Percentiles rank a stretch among this genome's conserved stretches.
These are phyloP conservation scores for Candida ascalaphidarum DNA, from an alignment of 805 yeast genomes.

Conservation along the genomic window DNA sequence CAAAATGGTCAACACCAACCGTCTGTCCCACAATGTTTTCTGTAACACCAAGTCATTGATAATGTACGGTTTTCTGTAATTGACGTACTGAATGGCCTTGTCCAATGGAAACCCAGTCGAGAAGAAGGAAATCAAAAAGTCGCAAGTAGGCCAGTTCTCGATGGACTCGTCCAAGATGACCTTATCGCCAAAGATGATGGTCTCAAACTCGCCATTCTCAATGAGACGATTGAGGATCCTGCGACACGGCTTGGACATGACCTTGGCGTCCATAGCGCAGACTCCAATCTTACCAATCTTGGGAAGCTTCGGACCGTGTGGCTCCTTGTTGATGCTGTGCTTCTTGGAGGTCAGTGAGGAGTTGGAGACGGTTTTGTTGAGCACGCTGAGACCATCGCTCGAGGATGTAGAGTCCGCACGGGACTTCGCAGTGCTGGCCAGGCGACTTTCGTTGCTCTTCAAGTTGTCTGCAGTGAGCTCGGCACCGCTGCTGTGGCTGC, in stretches of 20 bases:
- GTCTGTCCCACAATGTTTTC: constrained; percentile 94
- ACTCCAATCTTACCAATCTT: constrained; percentile 92
- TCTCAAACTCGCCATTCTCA: constrained; percentile 92
- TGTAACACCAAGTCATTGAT: constrained; percentile 88
- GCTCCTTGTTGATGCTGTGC: constrained; percentile 28
- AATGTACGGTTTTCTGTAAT: constrained; percentile 80
- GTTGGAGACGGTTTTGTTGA: constrained; percentile 29
- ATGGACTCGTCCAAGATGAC: constrained; percentile 88
- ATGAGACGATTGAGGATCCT: constrained; percentile 81
- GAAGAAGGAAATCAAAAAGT: constrained; percentile 85
- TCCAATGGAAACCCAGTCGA: constrained; percentile 95
- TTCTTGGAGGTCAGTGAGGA: constrained; percentile 22
- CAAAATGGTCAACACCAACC: constrained; percentile 72
- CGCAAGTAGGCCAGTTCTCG: constrained; percentile 99
- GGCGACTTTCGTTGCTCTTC: constrained; percentile 3
- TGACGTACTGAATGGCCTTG: constrained; percentile 86
- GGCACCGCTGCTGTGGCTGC: neutral
- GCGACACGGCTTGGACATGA: constrained; percentile 90
- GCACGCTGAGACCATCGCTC: constrained; percentile 11
- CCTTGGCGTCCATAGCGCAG: constrained; percentile 98
- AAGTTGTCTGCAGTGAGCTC: constrained; percentile 9
- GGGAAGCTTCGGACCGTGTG: constrained; percentile 45
- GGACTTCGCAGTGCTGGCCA: constrained; percentile 4
- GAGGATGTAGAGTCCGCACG: constrained; percentile 13
- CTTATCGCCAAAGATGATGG: constrained; percentile 95